Conservation (phyloP, 805 yeast species). For the Suhomyces sp. region DNA sequence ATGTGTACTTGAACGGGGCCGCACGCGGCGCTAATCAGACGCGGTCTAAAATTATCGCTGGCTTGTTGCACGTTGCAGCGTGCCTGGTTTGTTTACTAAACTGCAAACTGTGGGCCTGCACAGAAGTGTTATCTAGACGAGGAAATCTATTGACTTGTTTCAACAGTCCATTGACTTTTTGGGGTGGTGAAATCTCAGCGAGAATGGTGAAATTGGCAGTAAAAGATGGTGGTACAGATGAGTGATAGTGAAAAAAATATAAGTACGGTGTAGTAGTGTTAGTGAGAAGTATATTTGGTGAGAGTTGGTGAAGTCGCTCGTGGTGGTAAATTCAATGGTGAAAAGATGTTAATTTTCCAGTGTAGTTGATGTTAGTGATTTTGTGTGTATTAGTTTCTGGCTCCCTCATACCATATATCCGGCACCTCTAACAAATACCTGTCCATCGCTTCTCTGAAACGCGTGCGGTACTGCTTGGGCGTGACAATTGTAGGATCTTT, state of each 20-base stretch:
- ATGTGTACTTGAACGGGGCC: not conserved
- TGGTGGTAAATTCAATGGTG: no score
- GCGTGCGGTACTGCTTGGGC: slow-evolving; percentile 89
- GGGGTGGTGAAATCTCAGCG: no score
- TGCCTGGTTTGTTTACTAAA: not conserved
- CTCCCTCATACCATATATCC: slow-evolving; percentile 52
- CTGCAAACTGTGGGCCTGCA: not conserved
- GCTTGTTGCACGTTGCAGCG: not conserved
- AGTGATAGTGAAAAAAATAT: no score
- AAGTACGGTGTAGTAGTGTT: no score
- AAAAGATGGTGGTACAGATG: no score
- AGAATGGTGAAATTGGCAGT: no score
- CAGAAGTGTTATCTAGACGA: not conserved
- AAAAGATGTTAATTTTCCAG: no score
- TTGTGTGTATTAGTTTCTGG: not conserved
- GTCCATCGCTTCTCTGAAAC: slow-evolving; percentile 98
- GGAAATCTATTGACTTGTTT: no score
- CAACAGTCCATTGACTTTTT: no score
- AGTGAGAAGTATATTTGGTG: no score
- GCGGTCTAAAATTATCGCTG: not conserved
- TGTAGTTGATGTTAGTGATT: no score
- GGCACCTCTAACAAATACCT: slow-evolving; percentile 93
- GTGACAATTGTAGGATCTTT: slow-evolving; percentile 97
- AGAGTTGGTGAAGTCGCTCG: no score
- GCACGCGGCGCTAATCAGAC: not conserved